Base-by-base conservation (phyloP, 2,329 filamentous ascomycete genomes). In the Ceratocystis lukuohia region DNA sequence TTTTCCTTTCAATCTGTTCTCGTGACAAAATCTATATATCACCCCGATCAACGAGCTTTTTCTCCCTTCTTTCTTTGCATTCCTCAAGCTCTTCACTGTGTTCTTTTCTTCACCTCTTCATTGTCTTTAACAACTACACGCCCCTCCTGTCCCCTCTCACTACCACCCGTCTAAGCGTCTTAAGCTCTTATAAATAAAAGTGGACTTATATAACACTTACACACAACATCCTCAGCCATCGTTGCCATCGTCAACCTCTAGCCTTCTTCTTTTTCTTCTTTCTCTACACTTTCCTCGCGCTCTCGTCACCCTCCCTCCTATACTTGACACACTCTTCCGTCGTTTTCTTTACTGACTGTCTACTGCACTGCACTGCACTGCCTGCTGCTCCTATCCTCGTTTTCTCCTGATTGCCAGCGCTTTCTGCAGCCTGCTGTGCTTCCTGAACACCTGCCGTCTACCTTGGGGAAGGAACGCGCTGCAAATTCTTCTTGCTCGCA, bases 11-110 rank as follows among this genome's bases (percentile, higher is more conserved):
- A n/a, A 30, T 30, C 3, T 33, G 53, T 33, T 30, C 28, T 57
- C 20, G 53, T 57, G 53, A 57, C 28, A 30, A n/a, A 57, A 25
- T n/a, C 10, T 57, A 57, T 57, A 57, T 57, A 57, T 57, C 53
- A 57, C 30, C 53, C 53, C 28, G 25, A 28, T 15, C 22, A 33
- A 57, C 53, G 1, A 30, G 6, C 25, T 1, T 30, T 33, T 56
- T n/a, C 15, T 25, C 7, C 20, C 3, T 15, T 56, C 8, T 15
- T 56, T 57, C 15, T 17, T 57, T 33, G 25, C 10, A 12, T 57
- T 33, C 8, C 2, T 57, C 50, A 2, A 3, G 10, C 20, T 57
- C 22, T 30, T 28, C 17, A 7, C 53, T 28, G 8, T 56, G 20
- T 7, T 56, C 50, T 5, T 25, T 30, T 25, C 48, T 50, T 50